These are phyloP conservation scores for Sicyos baderoa DNA, from an alignment of 306 rosid genomes.

Conservation along the genomic window DNA sequence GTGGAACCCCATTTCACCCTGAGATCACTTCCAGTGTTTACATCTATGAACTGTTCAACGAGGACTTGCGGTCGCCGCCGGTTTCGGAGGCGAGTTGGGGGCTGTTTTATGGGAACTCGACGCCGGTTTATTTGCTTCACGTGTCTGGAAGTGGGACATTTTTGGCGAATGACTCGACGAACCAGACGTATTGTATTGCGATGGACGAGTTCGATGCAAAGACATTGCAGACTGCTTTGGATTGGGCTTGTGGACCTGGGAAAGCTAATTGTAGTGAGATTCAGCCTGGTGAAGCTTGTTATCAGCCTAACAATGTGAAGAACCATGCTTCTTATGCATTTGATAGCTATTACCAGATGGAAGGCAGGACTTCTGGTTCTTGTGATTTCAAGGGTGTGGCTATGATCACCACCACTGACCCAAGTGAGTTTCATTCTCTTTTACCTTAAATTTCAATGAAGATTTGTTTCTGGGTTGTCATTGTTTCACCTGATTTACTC, in stretches of 20 bases:
- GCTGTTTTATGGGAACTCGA: slow-evolving; percentile 55
- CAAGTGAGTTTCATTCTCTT: slow-evolving; percentile 44
- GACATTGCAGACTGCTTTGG: slow-evolving; percentile 79
- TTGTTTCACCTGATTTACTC: background rate
- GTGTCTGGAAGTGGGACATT: slow-evolving; percentile 64
- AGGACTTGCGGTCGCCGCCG: slow-evolving; percentile 76
- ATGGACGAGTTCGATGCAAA: slow-evolving; percentile 51
- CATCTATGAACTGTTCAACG: slow-evolving; percentile 64
- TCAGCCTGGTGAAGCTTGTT: slow-evolving; percentile 77
- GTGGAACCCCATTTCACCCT: slow-evolving; percentile 79
- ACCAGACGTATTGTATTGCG: slow-evolving; percentile 62
- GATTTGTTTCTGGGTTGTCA: background rate
- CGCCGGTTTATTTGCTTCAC: slow-evolving; percentile 63
- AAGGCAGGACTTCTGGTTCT: slow-evolving; percentile 52
- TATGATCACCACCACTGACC: slow-evolving; percentile 70
- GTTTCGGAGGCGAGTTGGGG: slow-evolving; percentile 84
- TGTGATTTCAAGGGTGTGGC: slow-evolving; percentile 87
- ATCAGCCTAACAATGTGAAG: slow-evolving; percentile 62
- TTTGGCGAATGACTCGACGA: slow-evolving; percentile 66
- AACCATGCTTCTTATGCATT: slow-evolving; percentile 83
- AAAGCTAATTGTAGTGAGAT: slow-evolving; percentile 72
- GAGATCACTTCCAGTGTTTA: slow-evolving; percentile 65
- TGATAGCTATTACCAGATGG: slow-evolving; percentile 75
- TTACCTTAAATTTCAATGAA: background rate
- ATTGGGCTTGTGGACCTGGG: slow-evolving; percentile 87